Evolutionary conservation across 208 protist genomes (phyloP).

Genomic region (Leishmania tarentolae): DNA sequence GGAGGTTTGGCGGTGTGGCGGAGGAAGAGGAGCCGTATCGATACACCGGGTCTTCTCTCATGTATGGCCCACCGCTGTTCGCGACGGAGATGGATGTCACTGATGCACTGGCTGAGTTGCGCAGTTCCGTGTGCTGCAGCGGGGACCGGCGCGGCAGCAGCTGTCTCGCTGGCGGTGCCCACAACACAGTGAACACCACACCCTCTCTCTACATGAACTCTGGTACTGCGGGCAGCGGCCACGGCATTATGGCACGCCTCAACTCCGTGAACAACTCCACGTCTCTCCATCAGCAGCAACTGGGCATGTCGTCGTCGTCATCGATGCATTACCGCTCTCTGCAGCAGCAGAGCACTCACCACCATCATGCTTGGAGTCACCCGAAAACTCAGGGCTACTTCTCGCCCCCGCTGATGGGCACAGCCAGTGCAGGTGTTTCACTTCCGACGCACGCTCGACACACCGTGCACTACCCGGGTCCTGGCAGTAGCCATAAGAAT

Average conservation of each 20-base stretch:
- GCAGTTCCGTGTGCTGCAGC: constrained; percentile 17
- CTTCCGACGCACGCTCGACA: not conserved
- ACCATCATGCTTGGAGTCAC: not conserved
- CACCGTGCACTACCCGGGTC: not conserved
- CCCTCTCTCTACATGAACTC: not conserved
- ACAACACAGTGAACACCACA: not conserved
- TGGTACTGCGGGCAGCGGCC: not conserved
- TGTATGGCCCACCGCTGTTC: constrained; percentile 33
- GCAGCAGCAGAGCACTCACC: not conserved
- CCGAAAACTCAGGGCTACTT: not conserved
- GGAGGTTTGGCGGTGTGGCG: not conserved
- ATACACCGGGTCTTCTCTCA: not conserved
- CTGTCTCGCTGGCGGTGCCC: not conserved
- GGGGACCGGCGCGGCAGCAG: constrained; percentile 11
- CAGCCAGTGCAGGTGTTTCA: not conserved
- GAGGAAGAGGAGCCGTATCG: constrained; percentile 19
- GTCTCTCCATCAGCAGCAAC: not conserved
- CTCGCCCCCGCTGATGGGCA: not conserved
- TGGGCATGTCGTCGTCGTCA: not conserved
- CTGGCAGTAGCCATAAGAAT: not conserved
- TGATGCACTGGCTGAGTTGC: constrained; percentile 35
- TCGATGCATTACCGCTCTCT: not conserved
- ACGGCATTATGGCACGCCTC: not conserved
- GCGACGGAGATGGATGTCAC: constrained; percentile 37
- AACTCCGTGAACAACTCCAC: not conserved